phyloP scores from a whole-genome alignment of 495 filamentous ascomycete species.

The Penicillium soppii region DNA sequence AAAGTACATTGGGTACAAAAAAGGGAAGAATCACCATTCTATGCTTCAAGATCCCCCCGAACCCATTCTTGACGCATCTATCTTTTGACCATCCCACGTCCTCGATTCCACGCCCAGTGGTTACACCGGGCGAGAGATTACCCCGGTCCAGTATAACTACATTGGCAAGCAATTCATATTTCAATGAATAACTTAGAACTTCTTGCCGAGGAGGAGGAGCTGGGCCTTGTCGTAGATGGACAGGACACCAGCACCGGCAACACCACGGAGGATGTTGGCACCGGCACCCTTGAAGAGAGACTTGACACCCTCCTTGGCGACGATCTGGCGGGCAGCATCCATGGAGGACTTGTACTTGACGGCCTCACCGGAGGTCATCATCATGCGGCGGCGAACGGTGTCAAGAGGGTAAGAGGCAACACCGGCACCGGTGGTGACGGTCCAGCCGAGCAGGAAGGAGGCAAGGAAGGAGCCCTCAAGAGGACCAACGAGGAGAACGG shows the following conservation, averaged over 20 bases:
- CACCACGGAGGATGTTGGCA: constrained; percentile 99
- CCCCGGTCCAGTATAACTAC: constrained; percentile 38
- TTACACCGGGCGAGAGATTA: constrained; percentile 26
- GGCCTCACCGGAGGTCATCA: constrained; percentile 96
- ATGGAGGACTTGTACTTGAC: constrained; percentile 98
- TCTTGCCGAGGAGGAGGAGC: constrained; percentile 98
- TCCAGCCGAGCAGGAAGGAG: constrained; percentile 97
- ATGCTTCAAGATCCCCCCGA: constrained; percentile 45
- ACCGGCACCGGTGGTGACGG: constrained; percentile 99
- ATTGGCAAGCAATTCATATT: constrained; percentile 18
- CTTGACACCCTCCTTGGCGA: constrained; percentile 92
- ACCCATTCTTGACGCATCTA: constrained; percentile 46
- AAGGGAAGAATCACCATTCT: constrained; percentile 45
- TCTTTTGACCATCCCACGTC: constrained; percentile 48
- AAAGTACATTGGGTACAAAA: constrained; percentile 57
- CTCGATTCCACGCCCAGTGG: constrained; percentile 26
- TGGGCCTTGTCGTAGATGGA: constrained; percentile 99
- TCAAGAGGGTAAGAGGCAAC: constrained; percentile 99
- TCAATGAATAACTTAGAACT: constrained; percentile 75
- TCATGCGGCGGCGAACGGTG: constrained; percentile 99
- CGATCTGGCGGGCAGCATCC: constrained; percentile 92
- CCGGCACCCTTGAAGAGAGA: constrained; percentile 99
- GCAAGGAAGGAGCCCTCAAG: constrained; percentile 98
- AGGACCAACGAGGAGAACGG: constrained; percentile 85
- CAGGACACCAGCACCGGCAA: constrained; percentile 99